Evolutionary conservation across 1,139 yeast genomes (phyloP).

Genomic region (Debaryomyces singareniensis): DNA sequence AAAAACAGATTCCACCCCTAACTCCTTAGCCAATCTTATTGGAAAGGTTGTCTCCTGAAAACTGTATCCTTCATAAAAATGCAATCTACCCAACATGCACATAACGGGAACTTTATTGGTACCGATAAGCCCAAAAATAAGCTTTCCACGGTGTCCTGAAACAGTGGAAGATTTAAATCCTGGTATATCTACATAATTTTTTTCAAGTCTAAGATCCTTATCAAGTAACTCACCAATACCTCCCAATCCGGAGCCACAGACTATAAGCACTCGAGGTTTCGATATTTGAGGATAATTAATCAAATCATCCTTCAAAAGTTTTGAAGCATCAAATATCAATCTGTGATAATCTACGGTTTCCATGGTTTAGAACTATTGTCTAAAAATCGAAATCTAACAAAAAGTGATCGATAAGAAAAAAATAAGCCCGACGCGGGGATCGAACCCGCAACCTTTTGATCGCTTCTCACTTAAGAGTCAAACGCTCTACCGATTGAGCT

Average conservation of each 20-base stretch:
- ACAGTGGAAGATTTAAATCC: conserved; percentile 81
- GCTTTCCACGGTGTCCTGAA: conserved; percentile 81
- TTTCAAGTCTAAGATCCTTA: conserved; percentile 35
- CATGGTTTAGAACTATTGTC: too few relatives aligned
- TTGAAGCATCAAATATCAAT: background rate
- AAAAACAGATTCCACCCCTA: conserved; percentile 57
- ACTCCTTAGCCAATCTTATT: conserved; percentile 60
- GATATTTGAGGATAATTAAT: conserved; percentile 13
- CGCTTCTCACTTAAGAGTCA: conserved; percentile 8
- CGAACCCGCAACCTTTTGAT: conserved; percentile 48
- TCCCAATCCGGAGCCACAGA: conserved; percentile 94
- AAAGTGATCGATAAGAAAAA: conserved; percentile 1
- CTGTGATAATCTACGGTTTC: background rate
- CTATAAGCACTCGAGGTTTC: conserved; percentile 62
- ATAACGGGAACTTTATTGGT: conserved; percentile 67
- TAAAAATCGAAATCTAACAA: too few relatives aligned
- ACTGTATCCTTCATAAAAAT: conserved; percentile 85
- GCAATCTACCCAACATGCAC: conserved; percentile 91
- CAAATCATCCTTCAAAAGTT: conserved; percentile 9
- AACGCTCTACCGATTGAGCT: conserved; percentile 10
- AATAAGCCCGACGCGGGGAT: conserved; percentile 44
- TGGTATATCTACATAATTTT: conserved; percentile 68
- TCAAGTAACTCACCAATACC: conserved; percentile 62
- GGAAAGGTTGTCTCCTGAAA: conserved; percentile 83
- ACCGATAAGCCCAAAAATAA: conserved; percentile 76